phyloP scores from a whole-genome alignment of 805 yeast species.

The Starmerella khaoyaiensis region DNA sequence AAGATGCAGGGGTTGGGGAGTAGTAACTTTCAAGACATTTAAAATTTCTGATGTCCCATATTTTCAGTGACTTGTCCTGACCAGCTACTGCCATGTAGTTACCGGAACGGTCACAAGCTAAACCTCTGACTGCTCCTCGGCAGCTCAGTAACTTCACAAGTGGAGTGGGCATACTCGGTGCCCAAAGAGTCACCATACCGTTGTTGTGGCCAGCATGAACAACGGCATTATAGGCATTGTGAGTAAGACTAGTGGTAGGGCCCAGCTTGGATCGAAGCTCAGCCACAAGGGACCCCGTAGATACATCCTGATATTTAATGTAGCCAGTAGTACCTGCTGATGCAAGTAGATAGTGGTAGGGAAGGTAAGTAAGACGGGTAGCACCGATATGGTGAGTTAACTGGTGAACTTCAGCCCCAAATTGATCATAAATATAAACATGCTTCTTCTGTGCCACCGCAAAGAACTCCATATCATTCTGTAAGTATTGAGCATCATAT shows the following conservation, averaged over 20 bases:
- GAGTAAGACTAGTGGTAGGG: conserved; percentile 76
- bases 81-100: conserved; percentile 89
- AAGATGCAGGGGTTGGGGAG: conserved; percentile 75
- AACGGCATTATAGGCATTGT: conserved; percentile 92
- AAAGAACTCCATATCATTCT: conserved; percentile 71
- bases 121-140: conserved; percentile 74
- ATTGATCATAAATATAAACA: conserved; percentile 79
- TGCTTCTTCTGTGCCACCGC: conserved; percentile 96
- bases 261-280: conserved; percentile 82
- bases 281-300: conserved; percentile 76
- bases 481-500: conserved; percentile 77
- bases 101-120: conserved; percentile 85
- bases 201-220: conserved; percentile 87
- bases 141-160: conserved; percentile 68
- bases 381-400: conserved; percentile 81
- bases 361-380: conserved; percentile 71
- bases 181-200: conserved; percentile 88
- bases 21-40: conserved; percentile 58
- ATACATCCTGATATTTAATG: conserved; percentile 85
- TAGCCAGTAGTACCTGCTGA: conserved; percentile 84
- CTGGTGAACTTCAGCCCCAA: conserved; percentile 85
- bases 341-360: conserved; percentile 78
- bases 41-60: conserved; percentile 88
- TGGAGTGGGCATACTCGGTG: conserved; percentile 78
- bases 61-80: conserved; percentile 66